Percentiles rank a stretch among this genome's conserved stretches.
These are phyloP conservation scores for Lactarius vividus DNA, from an alignment of 768 basidiomycete species.

Conservation along the genomic window DNA sequence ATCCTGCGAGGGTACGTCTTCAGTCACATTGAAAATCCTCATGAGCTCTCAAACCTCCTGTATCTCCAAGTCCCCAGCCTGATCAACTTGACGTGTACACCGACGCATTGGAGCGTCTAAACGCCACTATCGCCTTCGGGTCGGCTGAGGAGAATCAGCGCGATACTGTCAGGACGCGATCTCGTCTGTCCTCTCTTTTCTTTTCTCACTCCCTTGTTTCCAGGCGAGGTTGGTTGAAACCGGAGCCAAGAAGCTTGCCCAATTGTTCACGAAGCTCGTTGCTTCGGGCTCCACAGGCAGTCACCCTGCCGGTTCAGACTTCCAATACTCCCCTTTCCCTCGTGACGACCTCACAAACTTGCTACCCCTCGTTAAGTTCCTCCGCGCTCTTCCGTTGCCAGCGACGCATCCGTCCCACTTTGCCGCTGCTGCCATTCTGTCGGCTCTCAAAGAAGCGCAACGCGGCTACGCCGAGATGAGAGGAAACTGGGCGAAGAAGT, in stretches of 20 bases:
- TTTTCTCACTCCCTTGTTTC: conserved; percentile 1
- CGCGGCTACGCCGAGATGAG: conserved; percentile 85
- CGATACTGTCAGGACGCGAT: conserved; percentile 42
- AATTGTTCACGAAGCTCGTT: conserved; percentile 83
- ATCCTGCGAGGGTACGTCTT: conserved; percentile 68
- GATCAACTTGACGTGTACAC: conserved; percentile 64
- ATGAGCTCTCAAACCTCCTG: conserved; percentile 28
- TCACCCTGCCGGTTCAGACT: conserved; percentile 60
- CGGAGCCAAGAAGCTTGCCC: conserved; percentile 76
- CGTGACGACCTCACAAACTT: conserved; percentile 51
- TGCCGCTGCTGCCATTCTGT: conserved; percentile 59
- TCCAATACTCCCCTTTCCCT: conserved; percentile 53
- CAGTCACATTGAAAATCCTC: not conserved
- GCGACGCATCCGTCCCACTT: conserved; percentile 83
- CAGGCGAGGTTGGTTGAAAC: conserved; percentile 77
- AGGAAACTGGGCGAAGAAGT: conserved; percentile 72
- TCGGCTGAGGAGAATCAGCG: conserved; percentile 52
- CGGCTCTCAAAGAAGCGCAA: conserved; percentile 72
- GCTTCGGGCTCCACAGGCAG: conserved; percentile 80
- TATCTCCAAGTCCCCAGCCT: conserved; percentile 57
- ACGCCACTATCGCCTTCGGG: conserved; percentile 77
- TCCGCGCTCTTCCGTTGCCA: conserved; percentile 71
- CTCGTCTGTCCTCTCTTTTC: not conserved
- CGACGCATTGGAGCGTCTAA: conserved; percentile 71
- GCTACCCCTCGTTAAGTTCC: conserved; percentile 60